A percentile compares a stretch with the other conserved stretches of the same genome.
Conservation (phyloP, 2,329 filamentous ascomycete species). For the Penicillium fuscoglaucum region DNA sequence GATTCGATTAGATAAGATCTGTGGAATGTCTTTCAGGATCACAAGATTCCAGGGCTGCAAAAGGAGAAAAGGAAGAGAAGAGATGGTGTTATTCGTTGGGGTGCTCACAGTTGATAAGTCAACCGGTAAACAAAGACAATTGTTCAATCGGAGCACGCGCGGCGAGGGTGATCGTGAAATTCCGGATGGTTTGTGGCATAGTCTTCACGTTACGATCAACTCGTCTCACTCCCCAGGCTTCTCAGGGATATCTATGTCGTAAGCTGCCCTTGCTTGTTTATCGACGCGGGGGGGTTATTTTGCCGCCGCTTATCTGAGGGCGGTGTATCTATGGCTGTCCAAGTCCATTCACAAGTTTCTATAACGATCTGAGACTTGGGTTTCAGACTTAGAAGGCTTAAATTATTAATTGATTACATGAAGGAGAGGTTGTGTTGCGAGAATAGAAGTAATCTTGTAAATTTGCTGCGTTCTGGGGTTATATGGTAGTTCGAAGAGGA, state of each 20-base stretch:
- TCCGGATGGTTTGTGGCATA: background rate
- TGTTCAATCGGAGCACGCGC: background rate
- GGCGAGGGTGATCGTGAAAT: background rate
- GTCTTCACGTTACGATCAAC: background rate
- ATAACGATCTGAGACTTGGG: background rate
- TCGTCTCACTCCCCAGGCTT: background rate
- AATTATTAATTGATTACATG: background rate
- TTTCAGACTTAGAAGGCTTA: background rate
- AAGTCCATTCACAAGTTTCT: background rate
- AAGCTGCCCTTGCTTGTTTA: slow-evolving; percentile 31
- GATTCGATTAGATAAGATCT: background rate
- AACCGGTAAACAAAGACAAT: slow-evolving; percentile 3
- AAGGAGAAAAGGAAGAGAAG: background rate
- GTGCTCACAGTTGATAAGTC: background rate
- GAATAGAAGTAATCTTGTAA: background rate
- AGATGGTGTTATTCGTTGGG: background rate
- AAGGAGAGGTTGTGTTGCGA: background rate
- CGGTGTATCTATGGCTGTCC: slow-evolving; percentile 7
- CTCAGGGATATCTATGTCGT: background rate
- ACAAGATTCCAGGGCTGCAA: background rate
- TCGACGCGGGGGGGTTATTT: slow-evolving; percentile 34
- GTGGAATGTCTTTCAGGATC: background rate
- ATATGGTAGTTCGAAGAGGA: background rate
- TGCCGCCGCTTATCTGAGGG: slow-evolving; percentile 29
- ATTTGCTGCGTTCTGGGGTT: background rate